Percentiles rank a stretch among this genome's conserved stretches.
These are phyloP conservation scores for Chionographis japonica DNA, from an alignment of 106 monocot species.

Conservation along the genomic window DNA sequence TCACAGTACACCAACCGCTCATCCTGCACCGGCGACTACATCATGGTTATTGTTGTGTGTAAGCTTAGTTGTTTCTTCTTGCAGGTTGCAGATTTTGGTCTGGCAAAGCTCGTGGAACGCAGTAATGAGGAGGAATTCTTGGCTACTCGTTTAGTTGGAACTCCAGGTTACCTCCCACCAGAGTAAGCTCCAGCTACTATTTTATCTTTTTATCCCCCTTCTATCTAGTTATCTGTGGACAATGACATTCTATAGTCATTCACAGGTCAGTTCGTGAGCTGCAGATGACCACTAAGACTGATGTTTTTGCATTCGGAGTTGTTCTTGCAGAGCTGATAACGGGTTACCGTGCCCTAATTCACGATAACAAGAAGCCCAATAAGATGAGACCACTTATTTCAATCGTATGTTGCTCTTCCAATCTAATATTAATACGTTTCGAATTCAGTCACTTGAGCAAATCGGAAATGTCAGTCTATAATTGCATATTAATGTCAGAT, in stretches of 20 bases:
- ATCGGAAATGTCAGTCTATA: no score
- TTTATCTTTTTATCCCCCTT: background rate
- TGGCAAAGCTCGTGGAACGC: slow-evolving; percentile 46
- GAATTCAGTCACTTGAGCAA: no score
- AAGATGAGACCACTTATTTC: slow-evolving; percentile 33
- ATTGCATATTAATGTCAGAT: slow-evolving; percentile 17
- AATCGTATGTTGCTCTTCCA: slow-evolving; percentile 23
- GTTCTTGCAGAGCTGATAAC: slow-evolving; percentile 55
- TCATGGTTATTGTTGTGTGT: background rate
- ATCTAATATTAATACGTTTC: no score
- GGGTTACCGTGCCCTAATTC: slow-evolving; percentile 32
- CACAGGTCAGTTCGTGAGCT: slow-evolving; percentile 37
- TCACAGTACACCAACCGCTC: background rate
- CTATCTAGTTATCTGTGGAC: background rate
- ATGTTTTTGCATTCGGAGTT: slow-evolving; percentile 57
- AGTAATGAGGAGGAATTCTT: slow-evolving; percentile 23
- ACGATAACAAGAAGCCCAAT: slow-evolving; percentile 28
- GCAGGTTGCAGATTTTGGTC: slow-evolving; percentile 54
- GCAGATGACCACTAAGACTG: slow-evolving; percentile 45
- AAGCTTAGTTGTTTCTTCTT: background rate
- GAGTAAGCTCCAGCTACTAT: slow-evolving; percentile 23
- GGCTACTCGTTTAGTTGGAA: slow-evolving; percentile 48
- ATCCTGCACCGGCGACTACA: no score
- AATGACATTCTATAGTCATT: background rate
- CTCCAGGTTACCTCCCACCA: slow-evolving; percentile 55